These are phyloP conservation scores for Venturia nashicola DNA, from an alignment of 2,329 filamentous ascomycete species.

Conservation along the genomic window DNA sequence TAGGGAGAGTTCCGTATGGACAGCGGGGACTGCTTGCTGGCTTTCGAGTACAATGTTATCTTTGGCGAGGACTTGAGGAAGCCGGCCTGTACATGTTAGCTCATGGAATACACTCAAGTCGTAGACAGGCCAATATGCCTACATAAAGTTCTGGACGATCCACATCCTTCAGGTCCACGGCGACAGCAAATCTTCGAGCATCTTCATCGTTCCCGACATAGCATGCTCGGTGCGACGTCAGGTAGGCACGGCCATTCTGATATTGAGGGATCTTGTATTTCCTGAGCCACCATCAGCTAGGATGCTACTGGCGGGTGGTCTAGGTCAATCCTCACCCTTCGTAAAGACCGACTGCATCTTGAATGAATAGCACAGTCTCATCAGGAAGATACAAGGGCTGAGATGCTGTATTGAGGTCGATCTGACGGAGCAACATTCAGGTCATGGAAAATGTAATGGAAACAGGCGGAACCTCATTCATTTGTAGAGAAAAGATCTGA, in stretches of 20 bases:
- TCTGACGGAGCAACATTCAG: conserved; percentile 94
- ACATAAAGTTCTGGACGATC: conserved; percentile 86
- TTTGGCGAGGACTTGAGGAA: conserved; percentile 94
- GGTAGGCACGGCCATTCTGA: conserved; percentile 90
- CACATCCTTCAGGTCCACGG: conserved; percentile 79
- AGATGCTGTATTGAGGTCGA: conserved; percentile 92
- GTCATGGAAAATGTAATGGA: conserved; percentile 16
- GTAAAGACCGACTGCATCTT: conserved; percentile 94
- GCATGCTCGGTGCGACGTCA: conserved; percentile 90
- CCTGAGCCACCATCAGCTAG: conserved; percentile 32
- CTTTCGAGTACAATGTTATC: conserved; percentile 77
- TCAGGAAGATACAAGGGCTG: conserved; percentile 86
- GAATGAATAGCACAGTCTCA: conserved; percentile 90
- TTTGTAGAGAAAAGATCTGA: background rate
- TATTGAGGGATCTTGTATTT: conserved; percentile 92
- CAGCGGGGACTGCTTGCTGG: conserved; percentile 52
- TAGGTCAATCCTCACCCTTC: conserved; percentile 59
- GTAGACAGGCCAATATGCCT: conserved; percentile 19
- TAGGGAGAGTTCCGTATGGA: conserved; percentile 37
- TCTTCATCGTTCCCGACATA: conserved; percentile 77
- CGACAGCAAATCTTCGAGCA: conserved; percentile 71
- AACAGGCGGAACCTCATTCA: background rate
- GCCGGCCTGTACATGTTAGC: conserved; percentile 47
- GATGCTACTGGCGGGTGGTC: background rate
- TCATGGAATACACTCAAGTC: background rate